Base-by-base conservation (phyloP, 208 protist genomes). In the Crithidia expoeki region DNA sequence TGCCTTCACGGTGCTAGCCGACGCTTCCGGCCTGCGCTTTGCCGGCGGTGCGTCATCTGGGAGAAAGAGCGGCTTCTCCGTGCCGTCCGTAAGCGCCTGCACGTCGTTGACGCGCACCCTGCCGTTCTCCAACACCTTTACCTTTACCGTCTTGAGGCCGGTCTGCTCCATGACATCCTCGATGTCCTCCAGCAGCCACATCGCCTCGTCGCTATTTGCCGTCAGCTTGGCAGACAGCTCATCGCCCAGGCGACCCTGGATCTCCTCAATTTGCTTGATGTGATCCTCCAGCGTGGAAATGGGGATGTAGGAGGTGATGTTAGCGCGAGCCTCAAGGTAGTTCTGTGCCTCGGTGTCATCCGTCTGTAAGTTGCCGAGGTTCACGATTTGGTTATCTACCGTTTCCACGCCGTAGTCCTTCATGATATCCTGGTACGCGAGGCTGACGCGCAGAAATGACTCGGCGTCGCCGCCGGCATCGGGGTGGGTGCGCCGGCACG, bases 321-420 rank as follows among this genome's bases (percentile, higher is more conserved):
- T 36, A 1, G 85, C 68, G 32, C 90, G 84, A 4, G 83, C 83
- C 34, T 83, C 76, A 27, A 95, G 81, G 65, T 95, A 95, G 63
- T 95, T 95, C 60, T 84, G 86, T 17, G 85, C 81, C 50, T 92
- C 90, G 28, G 86, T 77, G 30, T 83, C 61, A 56, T 93, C 86
- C 1, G 80, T 73, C 52, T 95, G 90, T 56, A 90, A 91, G 73
- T 95, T 95, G 1, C 90, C 90, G 16, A 95, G 51, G 64, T 95
- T 93, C 27, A 93, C 90, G 49, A 95, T 89, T 47, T 90, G 71
- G 64, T 93, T 93, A 67, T 93, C 86, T 0, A 93, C 84, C 16
- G 87, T 93, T 60, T 95, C 86, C 36, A 95, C 85, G 33, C 90
- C 90, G 71, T 92, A 93, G 66, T 95, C 90, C 70, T 93, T 93